Base-by-base conservation (phyloP, 140 eudicot species). In the Flaveria floridana region DNA sequence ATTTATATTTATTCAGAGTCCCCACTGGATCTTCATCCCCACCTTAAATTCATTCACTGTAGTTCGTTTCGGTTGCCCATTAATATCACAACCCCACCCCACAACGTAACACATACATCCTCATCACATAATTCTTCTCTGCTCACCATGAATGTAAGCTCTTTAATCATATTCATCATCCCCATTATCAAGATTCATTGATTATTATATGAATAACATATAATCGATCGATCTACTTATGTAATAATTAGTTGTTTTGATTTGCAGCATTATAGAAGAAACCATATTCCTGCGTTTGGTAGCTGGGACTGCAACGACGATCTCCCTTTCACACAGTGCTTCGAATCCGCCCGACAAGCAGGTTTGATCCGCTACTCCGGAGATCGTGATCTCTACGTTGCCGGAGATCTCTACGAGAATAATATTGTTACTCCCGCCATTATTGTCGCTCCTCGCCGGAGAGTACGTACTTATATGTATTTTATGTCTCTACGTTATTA, bases 231-330 rank as follows among this genome's bases (percentile, higher is more conserved):
- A 18, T 25, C 26, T 21, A 59, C 25, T 3, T 23, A 2, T 16
- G n/a, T 2, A 19, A 10, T 21, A 21, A 21, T 21, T 21, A 21
- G 23, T 1, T 47, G 18, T 19, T 30, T 63, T 23, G 10, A 76
- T 76, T 2, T n/a, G 15, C 80, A 89, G 94, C 83, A 87, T 6
- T 87, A 82, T 71, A 74, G 50, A 72, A 84, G 87, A 75, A 76
- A 79, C 37, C 91, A 87, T 18, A 89, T 91, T 2, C 97, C 97
- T 1, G 86, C 96, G 16, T 91, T 91, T 63, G 97, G 97, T n/a
- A 89, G 94, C 78, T 91, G 97, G 97, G 95, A 89, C 55, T 89
- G 87, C 87, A 70, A 79, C 62, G 84, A 85, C 25, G 87, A 85
- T 80, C 81, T 89, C 37, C 94, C 91, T 1, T 91, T 89, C 77